phyloP scores from a whole-genome alignment of 192 early-diverging fungal genomes.

The Rhizoclosmatium globosum region DNA sequence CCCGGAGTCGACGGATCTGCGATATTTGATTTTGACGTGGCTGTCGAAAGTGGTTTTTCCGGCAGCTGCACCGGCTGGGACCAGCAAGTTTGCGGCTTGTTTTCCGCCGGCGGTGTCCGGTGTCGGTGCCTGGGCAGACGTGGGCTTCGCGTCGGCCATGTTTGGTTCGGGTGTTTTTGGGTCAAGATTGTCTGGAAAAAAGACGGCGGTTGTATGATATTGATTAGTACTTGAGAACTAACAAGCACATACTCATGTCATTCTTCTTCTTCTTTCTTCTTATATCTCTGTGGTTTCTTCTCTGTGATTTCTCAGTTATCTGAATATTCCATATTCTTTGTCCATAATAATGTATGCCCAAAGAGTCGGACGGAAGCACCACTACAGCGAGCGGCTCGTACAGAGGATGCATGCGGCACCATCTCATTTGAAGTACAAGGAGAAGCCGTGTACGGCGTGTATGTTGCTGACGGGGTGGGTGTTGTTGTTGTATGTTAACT shows the following conservation, averaged over 20 bases:
- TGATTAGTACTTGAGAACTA: background rate
- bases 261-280: too few species aligned
- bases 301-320: background rate
- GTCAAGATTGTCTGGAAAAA: too few species aligned
- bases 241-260: background rate
- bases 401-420: conserved; percentile 1
- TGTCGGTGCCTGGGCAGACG: too few species aligned
- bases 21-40: too few species aligned
- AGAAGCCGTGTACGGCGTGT: background rate
- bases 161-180: too few species aligned
- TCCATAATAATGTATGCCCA: conserved; percentile 10
- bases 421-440: background rate
- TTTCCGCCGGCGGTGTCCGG: too few species aligned
- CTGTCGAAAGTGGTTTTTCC: too few species aligned
- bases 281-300: too few species aligned
- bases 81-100: too few species aligned
- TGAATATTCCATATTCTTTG: background rate
- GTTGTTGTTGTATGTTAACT: background rate
- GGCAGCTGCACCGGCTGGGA: too few species aligned
- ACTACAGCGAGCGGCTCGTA: background rate
- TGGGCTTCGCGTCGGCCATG: too few species aligned
- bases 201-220: background rate
- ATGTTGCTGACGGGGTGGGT: conserved; percentile 28
- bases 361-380: conserved; percentile 4
- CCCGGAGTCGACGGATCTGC: too few species aligned